Conservation (phyloP, 176 grass and related monocot species). For the Aegilops umbellulata region DNA sequence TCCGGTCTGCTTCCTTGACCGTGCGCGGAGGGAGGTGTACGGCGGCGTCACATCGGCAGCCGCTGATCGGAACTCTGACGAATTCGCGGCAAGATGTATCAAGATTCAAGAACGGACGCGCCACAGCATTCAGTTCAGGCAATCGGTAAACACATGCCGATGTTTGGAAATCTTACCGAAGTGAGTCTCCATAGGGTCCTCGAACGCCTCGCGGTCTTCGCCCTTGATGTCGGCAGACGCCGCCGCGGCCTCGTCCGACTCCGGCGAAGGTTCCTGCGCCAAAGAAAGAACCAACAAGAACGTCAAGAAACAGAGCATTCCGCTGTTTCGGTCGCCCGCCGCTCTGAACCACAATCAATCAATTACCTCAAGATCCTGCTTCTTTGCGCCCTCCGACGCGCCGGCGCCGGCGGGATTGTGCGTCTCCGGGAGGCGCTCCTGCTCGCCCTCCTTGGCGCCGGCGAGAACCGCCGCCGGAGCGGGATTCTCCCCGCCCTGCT, state of each 20-base stretch:
- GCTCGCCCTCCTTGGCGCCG: background rate
- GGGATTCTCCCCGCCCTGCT: background rate
- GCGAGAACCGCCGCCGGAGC: background rate
- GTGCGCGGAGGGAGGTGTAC: background rate
- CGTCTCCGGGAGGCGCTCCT: background rate
- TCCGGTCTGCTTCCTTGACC: background rate
- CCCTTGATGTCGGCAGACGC: background rate
- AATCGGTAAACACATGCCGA: background rate
- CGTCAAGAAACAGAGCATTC: slow-evolving; percentile 6
- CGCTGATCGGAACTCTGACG: background rate
- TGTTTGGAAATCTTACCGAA: background rate
- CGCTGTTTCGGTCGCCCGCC: background rate
- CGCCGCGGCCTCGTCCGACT: background rate
- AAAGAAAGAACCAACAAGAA: slow-evolving; percentile 7
- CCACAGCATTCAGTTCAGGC: background rate
- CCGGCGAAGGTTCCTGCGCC: background rate
- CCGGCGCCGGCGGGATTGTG: no score
- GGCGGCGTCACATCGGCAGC: background rate
- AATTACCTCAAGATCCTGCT: background rate
- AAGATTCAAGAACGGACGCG: background rate
- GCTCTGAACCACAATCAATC: background rate
- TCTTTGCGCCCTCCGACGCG: background rate
- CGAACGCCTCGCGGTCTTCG: background rate
- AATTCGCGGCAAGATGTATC: background rate
- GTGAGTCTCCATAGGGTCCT: background rate